These are phyloP conservation scores for Pseudonitzschia delicatissima DNA, from an alignment of 108 stramenopile species.

Conservation along the genomic window DNA sequence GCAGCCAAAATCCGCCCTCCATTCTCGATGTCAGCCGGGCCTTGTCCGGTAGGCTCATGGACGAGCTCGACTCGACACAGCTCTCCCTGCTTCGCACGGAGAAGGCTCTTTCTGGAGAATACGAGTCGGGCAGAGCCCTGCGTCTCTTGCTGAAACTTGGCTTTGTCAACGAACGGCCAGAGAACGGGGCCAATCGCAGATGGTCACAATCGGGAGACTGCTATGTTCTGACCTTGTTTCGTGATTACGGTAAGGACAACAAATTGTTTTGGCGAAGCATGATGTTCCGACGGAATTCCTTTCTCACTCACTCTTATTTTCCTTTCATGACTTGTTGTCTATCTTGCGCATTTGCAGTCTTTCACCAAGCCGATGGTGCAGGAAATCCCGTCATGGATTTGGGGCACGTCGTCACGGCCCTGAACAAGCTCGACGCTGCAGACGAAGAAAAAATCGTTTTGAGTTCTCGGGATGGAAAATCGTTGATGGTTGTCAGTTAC, in stretches of 20 bases:
- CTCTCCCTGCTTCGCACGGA: slow-evolving; percentile 48
- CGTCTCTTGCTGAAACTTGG: slow-evolving; percentile 87
- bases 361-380: slow-evolving; percentile 87
- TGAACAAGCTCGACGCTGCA: slow-evolving; percentile 90
- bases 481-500: slow-evolving; percentile 83
- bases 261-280: too few species aligned
- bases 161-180: slow-evolving; percentile 91
- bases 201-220: slow-evolving; percentile 93
- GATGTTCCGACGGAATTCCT: too few species aligned
- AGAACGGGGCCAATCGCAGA: slow-evolving; percentile 75
- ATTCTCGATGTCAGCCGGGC: slow-evolving; percentile 51
- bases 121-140: slow-evolving; percentile 82
- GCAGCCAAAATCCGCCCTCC: slow-evolving; percentile 45
- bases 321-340: not conserved
- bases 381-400: slow-evolving; percentile 92
- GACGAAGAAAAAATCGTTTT: slow-evolving; percentile 89
- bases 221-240: slow-evolving; percentile 87
- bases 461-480: slow-evolving; percentile 83
- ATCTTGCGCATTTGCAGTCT: slow-evolving; percentile 32
- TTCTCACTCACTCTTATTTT: too few species aligned
- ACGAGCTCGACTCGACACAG: slow-evolving; percentile 62
- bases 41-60: slow-evolving; percentile 56
- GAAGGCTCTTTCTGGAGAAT: slow-evolving; percentile 67
- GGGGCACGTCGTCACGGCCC: slow-evolving; percentile 82
- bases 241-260: slow-evolving; percentile 81